Base-by-base conservation (phyloP, 2,329 filamentous ascomycete species). In the Penicillium glabrum region DNA sequence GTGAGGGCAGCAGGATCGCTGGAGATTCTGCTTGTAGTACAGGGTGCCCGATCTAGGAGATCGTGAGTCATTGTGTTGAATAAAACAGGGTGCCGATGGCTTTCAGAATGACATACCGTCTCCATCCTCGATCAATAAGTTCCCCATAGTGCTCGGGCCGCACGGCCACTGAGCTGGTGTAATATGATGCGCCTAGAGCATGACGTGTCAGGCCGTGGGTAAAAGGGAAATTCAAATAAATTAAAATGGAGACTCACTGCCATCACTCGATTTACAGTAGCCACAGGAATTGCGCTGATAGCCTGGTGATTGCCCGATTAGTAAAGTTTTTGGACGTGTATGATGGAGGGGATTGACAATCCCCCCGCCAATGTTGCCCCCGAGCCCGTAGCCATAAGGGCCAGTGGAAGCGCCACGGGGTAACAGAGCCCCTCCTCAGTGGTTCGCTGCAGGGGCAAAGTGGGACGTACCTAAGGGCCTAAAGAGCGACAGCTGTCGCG, bases 1-100 rank as follows among this genome's bases (percentile, higher is more conserved):
- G 69, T 97, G 92, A 45, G 93, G 92, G 73, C 95, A 99, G 69
- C 95, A 99, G 60, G 91, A 90, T 55, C 86, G 82, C 57, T 83
- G 83, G 67, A 91, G 87, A 72, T 81, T 79, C 61, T 77, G 79
- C 63, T 80, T 81, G 65, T 81, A 81, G 65, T 79, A 80, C 46
- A 79, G 69, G 11, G 72, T 76, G 2, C 79, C 79, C 39, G 79
- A 81, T 61, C 79, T 80, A 59, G 49, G 51, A 14, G 13, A 23
- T 26, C 13, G 29, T 61, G 27, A 58, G 54, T 55, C 33, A 61
- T 63, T 44, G 57, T 53, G 45, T 46, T 33, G 39, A 31, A 13
- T 51, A 27, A 43, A 16, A 24, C 35, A 41, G 24, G 51, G 43
- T 41, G 10, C 27, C 46, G 53, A 44, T 41, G n/a, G 27, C 19